phyloP scores from a whole-genome alignment of 148 eudicot species.

The Chenopodium quinoa region DNA sequence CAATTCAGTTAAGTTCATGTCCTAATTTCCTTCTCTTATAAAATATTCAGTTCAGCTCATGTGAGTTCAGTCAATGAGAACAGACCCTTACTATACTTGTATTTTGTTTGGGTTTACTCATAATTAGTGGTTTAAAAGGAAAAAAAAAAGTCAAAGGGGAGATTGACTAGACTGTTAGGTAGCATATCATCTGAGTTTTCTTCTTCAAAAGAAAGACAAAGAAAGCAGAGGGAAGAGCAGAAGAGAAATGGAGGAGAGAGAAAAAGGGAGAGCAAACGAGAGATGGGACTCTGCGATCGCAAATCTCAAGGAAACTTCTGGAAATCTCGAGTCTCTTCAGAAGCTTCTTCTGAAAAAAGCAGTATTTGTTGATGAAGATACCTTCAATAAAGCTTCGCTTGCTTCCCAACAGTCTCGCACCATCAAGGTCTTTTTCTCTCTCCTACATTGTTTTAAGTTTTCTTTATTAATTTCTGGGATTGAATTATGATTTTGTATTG shows the following conservation, averaged over 20 bases:
- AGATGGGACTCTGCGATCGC: constrained; percentile 80
- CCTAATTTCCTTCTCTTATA: too few species aligned
- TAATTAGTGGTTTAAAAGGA: too few species aligned
- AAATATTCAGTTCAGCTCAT: too few species aligned
- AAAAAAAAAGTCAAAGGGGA: neutral
- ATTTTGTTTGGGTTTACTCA: too few species aligned
- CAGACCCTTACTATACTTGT: too few species aligned
- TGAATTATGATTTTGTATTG: neutral
- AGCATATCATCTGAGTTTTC: neutral
- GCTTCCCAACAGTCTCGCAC: constrained; percentile 80
- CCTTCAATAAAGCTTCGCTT: constrained; percentile 78
- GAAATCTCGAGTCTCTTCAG: constrained; percentile 72
- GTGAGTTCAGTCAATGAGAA: too few species aligned
- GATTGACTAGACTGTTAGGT: constrained; percentile 9
- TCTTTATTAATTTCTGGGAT: neutral
- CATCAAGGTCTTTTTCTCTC: constrained; percentile 60
- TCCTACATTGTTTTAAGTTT: neutral
- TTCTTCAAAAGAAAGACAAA: neutral
- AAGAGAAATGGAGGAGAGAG: constrained; percentile 40
- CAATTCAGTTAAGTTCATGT: too few species aligned
- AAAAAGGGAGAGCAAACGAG: constrained; percentile 50
- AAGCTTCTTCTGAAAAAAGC: constrained; percentile 75
- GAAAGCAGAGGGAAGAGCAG: neutral
- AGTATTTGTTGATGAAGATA: constrained; percentile 77
- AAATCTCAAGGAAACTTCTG: constrained; percentile 68